phyloP scores from a whole-genome alignment of 148 eudicot genomes.

The Cornus kousa region DNA sequence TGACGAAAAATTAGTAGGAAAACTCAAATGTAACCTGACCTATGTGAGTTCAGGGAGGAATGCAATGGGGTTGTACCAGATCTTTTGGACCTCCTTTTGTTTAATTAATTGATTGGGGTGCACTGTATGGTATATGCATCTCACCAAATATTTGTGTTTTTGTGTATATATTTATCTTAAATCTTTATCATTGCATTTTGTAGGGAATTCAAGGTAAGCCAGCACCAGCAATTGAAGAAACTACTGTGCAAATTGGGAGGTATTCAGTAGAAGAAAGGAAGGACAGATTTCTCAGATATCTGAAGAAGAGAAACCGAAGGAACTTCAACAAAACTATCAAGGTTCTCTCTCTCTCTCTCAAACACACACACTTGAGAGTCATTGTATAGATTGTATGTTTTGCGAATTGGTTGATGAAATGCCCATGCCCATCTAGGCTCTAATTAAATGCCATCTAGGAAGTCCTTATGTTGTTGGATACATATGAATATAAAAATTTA shows the following conservation, averaged over 20 bases:
- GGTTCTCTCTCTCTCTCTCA: conserved; percentile 29
- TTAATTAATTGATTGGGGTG: too few species aligned
- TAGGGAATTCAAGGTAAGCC: conserved; percentile 28
- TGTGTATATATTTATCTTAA: background rate
- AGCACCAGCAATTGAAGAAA: conserved; percentile 33
- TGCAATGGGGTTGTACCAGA: conserved; percentile 21
- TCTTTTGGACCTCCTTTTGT: background rate
- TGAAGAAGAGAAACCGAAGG: conserved; percentile 77
- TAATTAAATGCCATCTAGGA: too few species aligned
- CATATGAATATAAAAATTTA: too few species aligned
- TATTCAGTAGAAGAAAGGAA: conserved; percentile 80
- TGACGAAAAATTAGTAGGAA: too few species aligned
- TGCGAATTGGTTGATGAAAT: too few species aligned
- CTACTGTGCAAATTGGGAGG: conserved; percentile 42
- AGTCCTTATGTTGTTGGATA: too few species aligned
- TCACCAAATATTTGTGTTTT: too few species aligned
- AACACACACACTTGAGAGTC: too few species aligned
- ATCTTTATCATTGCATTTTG: background rate
- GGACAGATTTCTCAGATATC: conserved; percentile 72
- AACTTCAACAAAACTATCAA: conserved; percentile 92
- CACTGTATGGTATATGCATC: background rate
- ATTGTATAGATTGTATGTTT: too few species aligned
- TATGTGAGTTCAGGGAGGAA: conserved; percentile 19
- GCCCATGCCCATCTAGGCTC: too few species aligned
- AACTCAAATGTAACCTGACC: background rate